phyloP scores from a whole-genome alignment of 768 basidiomycete genomes.

The Hericium coralloides region DNA sequence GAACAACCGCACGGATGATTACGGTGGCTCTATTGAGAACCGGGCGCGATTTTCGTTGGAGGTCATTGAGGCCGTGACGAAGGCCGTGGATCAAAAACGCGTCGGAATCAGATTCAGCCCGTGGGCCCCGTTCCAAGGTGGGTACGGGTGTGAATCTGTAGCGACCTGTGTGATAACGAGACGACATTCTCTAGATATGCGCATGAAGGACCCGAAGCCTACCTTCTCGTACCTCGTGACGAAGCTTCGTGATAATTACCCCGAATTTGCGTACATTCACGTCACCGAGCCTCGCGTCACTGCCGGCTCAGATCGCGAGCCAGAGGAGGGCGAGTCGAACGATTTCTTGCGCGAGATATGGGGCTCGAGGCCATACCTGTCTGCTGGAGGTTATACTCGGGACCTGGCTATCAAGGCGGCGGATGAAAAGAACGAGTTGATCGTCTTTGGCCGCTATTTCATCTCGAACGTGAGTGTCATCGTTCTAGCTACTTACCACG shows the following conservation, averaged over 20 bases:
- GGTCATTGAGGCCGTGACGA: not conserved
- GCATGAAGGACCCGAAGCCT: slow-evolving; percentile 16
- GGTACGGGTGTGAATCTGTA: not conserved
- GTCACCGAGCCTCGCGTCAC: not conserved
- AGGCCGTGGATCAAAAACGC: not conserved
- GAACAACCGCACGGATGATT: not conserved
- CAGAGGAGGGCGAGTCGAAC: not conserved
- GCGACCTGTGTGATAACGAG: not conserved
- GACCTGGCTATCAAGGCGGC: slow-evolving; percentile 11
- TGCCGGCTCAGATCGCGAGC: not conserved
- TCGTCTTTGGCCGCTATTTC: slow-evolving; percentile 19
- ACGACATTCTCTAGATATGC: not conserved
- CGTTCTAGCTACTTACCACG: not conserved
- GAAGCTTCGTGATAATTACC: slow-evolving; percentile 15
- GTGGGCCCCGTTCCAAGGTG: not conserved
- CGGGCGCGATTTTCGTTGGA: not conserved
- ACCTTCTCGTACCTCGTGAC: slow-evolving; percentile 18
- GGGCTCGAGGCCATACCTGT: slow-evolving; percentile 7
- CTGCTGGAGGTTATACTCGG: slow-evolving; percentile 14
- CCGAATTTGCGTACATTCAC: slow-evolving; percentile 2
- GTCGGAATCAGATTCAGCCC: not conserved
- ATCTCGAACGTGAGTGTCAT: slow-evolving; percentile 22
- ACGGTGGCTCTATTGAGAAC: not conserved
- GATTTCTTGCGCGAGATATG: slow-evolving; percentile 14
- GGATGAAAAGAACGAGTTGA: slow-evolving; percentile 11